Conservation (phyloP, 1,284 basidiomycete genomes). For the Rhodotorula sp. region DNA sequence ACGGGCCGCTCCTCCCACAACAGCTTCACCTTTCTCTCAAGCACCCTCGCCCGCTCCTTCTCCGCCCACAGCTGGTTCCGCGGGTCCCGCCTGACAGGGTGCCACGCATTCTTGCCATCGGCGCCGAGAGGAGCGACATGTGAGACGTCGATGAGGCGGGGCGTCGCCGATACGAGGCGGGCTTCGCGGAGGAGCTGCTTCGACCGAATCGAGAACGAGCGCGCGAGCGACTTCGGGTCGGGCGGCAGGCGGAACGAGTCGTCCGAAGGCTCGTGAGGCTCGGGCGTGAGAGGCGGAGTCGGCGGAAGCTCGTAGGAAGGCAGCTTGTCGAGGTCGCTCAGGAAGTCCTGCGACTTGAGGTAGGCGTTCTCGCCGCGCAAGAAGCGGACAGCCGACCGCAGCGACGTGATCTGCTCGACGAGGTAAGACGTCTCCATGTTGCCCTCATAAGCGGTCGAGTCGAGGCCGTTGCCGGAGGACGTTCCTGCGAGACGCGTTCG, state of each 20-base stretch:
- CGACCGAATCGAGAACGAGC: conserved; percentile 70
- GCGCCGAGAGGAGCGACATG: conserved; percentile 55
- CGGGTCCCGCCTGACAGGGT: conserved; percentile 70
- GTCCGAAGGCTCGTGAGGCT: conserved; percentile 3
- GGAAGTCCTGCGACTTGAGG: conserved; percentile 82
- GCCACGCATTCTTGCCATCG: conserved; percentile 59
- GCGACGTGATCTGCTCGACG: conserved; percentile 81
- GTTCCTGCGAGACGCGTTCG: neutral
- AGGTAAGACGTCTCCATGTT: conserved; percentile 80
- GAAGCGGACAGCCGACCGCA: conserved; percentile 83
- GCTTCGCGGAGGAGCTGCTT: conserved; percentile 79
- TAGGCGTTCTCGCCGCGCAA: conserved; percentile 86
- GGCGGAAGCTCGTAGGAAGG: conserved; percentile 58
- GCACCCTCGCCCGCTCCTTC: conserved; percentile 65
- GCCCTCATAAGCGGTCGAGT: conserved; percentile 59
- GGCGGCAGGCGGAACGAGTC: conserved; percentile 52
- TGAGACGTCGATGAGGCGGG: conserved; percentile 77
- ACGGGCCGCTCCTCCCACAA: neutral
- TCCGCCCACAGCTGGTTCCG: conserved; percentile 74
- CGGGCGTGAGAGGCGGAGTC: conserved; percentile 32
- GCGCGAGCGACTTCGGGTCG: conserved; percentile 47
- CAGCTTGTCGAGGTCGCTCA: conserved; percentile 73
- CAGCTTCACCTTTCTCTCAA: conserved; percentile 62
- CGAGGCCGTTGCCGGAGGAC: neutral
- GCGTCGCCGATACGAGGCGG: conserved; percentile 71